These are phyloP conservation scores for Viridothelium virens DNA, from an alignment of 495 filamentous ascomycete genomes.

Conservation along the genomic window DNA sequence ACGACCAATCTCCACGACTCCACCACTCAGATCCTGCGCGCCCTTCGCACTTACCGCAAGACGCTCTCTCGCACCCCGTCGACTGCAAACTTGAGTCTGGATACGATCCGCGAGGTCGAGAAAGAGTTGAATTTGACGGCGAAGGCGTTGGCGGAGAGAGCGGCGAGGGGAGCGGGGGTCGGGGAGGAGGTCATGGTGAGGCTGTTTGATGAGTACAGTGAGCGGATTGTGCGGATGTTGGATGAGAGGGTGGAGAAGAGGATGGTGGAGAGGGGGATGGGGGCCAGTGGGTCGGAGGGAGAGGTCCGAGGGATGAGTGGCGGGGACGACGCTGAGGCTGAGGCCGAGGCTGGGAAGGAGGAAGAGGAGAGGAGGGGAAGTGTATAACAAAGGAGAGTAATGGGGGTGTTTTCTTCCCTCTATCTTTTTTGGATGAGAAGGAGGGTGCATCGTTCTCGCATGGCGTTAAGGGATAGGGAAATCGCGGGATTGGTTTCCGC, in stretches of 20 bases:
- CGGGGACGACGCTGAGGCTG: neutral
- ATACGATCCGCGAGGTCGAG: conserved; percentile 19
- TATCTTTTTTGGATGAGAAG: too few relatives aligned
- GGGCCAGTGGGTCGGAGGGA: neutral
- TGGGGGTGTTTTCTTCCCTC: too few relatives aligned
- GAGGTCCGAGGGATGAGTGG: too few relatives aligned
- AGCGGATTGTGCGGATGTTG: conserved; percentile 59
- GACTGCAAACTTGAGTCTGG: conserved; percentile 9
- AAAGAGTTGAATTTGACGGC: conserved; percentile 55
- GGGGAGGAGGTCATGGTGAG: conserved; percentile 54
- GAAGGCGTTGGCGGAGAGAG: conserved; percentile 55
- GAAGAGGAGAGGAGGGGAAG: neutral
- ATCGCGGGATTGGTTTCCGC: too few relatives aligned
- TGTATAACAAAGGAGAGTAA: neutral
- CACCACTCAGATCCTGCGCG: conserved; percentile 72
- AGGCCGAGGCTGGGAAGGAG: neutral
- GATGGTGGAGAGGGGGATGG: conserved; percentile 24
- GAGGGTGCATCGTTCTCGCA: too few relatives aligned
- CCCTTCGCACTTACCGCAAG: conserved; percentile 74
- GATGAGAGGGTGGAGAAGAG: conserved; percentile 54
- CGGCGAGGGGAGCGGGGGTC: conserved; percentile 45
- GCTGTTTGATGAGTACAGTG: conserved; percentile 64
- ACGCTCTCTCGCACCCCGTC: conserved; percentile 46
- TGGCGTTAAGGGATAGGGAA: too few relatives aligned
- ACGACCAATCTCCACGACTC: conserved; percentile 63